Percentiles rank a stretch among this genome's conserved stretches.
These are phyloP conservation scores for Kodamaea anthophila DNA, from an alignment of 1,139 yeast genomes.

Conservation along the genomic window DNA sequence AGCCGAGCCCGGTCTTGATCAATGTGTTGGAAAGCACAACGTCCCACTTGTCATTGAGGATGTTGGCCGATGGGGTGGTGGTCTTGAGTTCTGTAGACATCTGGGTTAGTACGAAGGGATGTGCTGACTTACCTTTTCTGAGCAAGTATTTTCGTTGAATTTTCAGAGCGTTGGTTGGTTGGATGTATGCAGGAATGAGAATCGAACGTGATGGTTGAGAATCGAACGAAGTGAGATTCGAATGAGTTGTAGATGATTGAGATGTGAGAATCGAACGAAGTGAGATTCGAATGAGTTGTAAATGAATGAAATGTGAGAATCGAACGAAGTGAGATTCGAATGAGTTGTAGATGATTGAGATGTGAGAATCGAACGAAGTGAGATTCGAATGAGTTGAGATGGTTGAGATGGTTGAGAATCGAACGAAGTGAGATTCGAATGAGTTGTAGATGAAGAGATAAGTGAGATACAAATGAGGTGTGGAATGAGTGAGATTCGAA, in stretches of 20 bases:
- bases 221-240: too few species aligned
- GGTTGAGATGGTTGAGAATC: too few species aligned
- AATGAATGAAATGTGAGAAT: too few species aligned
- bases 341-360: too few species aligned
- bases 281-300: background rate
- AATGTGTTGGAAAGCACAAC: constrained; percentile 89
- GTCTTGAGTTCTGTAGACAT: constrained; percentile 14
- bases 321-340: too few species aligned
- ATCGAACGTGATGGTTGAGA: too few species aligned
- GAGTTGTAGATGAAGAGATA: too few species aligned
- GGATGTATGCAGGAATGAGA: constrained; percentile 5
- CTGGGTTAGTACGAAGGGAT: constrained; percentile 2
- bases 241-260: background rate
- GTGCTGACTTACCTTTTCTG: constrained; percentile 4
- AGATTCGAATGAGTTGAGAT: too few species aligned
- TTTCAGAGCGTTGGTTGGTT: constrained; percentile 5
- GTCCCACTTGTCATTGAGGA: constrained; percentile 91
- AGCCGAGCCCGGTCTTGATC: constrained; percentile 95
- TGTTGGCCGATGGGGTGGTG: constrained; percentile 46
- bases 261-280: background rate
- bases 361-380: too few species aligned
- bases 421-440: too few species aligned
- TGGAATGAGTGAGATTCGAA: too few species aligned
- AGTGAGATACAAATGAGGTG: too few species aligned
- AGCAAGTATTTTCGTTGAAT: constrained; percentile 4